Conservation (phyloP, 805 yeast species). For the Metschnikowia sp. region DNA sequence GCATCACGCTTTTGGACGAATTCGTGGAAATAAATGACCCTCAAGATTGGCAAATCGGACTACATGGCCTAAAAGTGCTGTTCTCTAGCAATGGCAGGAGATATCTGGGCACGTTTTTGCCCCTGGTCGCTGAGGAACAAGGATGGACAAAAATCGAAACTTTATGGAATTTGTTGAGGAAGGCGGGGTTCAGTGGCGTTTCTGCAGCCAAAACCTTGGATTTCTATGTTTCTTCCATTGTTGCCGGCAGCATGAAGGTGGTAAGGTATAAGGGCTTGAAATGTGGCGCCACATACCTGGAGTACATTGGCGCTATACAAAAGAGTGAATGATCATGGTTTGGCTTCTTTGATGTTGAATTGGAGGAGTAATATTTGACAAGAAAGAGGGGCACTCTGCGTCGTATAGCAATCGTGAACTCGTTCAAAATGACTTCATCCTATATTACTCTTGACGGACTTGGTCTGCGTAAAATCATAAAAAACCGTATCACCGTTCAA, state of each 20-base stretch:
- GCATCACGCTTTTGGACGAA: constrained; percentile 63
- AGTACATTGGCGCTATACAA: constrained; percentile 12
- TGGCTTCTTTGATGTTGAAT: no score
- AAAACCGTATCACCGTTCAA: no score
- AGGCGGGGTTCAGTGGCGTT: constrained; percentile 51
- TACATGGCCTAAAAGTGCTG: constrained; percentile 70
- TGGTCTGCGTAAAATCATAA: no score
- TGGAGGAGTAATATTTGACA: no score
- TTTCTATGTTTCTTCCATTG: constrained; percentile 28
- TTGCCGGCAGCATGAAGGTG: constrained; percentile 32
- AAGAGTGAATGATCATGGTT: no score
- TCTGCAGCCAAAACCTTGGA: constrained; percentile 13
- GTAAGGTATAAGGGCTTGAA: constrained; percentile 38
- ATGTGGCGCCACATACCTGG: constrained; percentile 22
- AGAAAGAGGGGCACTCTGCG: no score
- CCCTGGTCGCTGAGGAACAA: constrained; percentile 87
- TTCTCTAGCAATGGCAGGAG: constrained; percentile 40
- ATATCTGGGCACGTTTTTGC: constrained; percentile 79
- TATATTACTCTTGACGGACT: no score
- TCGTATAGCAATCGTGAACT: no score
- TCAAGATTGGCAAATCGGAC: constrained; percentile 76
- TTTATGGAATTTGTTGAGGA: constrained; percentile 61
- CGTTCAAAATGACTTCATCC: no score
- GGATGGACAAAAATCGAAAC: constrained; percentile 77
- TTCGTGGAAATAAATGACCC: constrained; percentile 52